phyloP scores from a whole-genome alignment of 2,329 filamentous ascomycete genomes.

The Aspergillus novoparasiticus region DNA sequence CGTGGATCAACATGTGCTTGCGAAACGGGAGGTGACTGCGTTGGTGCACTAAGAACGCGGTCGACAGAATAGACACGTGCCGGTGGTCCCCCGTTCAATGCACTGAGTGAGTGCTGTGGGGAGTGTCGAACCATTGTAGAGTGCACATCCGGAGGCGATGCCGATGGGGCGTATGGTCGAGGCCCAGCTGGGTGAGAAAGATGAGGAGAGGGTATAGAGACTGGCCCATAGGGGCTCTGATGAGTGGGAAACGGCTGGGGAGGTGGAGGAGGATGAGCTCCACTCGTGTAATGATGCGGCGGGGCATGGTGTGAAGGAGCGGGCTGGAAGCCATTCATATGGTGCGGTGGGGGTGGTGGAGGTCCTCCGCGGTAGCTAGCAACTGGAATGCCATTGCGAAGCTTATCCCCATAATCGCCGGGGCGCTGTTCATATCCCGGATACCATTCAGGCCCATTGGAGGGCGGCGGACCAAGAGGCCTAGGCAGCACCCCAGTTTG shows the following conservation, averaged over 20 bases:
- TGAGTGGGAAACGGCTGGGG: slow-evolving; percentile 41
- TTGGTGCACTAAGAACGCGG: slow-evolving; percentile 35
- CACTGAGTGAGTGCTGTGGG: slow-evolving; percentile 39
- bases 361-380: slow-evolving; percentile 35
- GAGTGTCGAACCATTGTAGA: slow-evolving; percentile 41
- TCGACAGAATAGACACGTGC: slow-evolving; percentile 42
- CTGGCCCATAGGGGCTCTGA: slow-evolving; percentile 41
- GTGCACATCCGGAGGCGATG: slow-evolving; percentile 41
- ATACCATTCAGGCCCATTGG: slow-evolving; percentile 35
- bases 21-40: slow-evolving; percentile 39
- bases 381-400: slow-evolving; percentile 40
- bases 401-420: slow-evolving; percentile 30
- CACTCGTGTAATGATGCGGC: slow-evolving; percentile 35
- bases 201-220: slow-evolving; percentile 38
- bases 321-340: slow-evolving; percentile 53
- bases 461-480: slow-evolving; percentile 32
- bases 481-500: slow-evolving; percentile 29
- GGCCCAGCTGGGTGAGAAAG: slow-evolving; percentile 33
- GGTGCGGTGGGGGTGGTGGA: slow-evolving; percentile 54
- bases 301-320: slow-evolving; percentile 33
- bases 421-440: slow-evolving; percentile 41
- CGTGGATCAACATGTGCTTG: slow-evolving; percentile 40
- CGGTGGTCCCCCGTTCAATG: slow-evolving; percentile 39
- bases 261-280: slow-evolving; percentile 37
- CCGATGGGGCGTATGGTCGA: slow-evolving; percentile 39